Conservation (phyloP, 257 asterid species). For the Petunia secreta region DNA sequence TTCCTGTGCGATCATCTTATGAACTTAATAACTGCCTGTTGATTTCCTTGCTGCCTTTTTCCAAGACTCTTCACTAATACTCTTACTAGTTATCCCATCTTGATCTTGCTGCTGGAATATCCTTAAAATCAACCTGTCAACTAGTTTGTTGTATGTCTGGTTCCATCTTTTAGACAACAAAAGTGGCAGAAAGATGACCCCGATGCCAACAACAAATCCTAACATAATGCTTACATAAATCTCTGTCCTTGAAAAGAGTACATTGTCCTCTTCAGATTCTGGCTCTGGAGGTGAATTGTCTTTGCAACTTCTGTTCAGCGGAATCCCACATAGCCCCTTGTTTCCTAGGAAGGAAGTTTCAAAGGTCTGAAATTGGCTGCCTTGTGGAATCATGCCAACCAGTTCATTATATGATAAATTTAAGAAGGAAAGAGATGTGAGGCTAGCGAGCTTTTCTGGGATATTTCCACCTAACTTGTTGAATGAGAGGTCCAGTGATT, state of each 20-base stretch:
- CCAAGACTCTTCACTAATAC: not conserved
- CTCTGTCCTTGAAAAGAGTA: not conserved
- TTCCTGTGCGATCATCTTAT: too few relatives aligned
- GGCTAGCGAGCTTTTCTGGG: constrained; percentile 37
- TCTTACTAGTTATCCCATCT: not conserved
- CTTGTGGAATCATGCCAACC: constrained; percentile 43
- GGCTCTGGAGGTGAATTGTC: not conserved
- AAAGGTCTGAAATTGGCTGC: constrained; percentile 41
- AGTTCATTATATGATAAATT: constrained; percentile 47
- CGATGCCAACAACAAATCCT: constrained; percentile 34
- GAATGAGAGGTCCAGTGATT: constrained; percentile 45
- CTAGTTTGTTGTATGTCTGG: constrained; percentile 9
- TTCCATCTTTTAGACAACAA: constrained; percentile 24
- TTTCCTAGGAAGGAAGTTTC: constrained; percentile 39
- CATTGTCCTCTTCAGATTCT: constrained; percentile 4
- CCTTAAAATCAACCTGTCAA: constrained; percentile 22
- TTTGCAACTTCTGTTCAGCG: constrained; percentile 25
- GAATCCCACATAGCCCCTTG: constrained; percentile 39
- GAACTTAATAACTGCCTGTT: constrained; percentile 16
- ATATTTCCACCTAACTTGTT: constrained; percentile 42
- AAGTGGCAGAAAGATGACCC: constrained; percentile 27
- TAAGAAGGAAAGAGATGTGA: constrained; percentile 44
- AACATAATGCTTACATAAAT: constrained; percentile 28
- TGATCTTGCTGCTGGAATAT: constrained; percentile 19
- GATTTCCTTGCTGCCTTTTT: constrained; percentile 7